A percentile compares a stretch with the other conserved stretches of the same genome.
phyloP scores from a whole-genome alignment of 1,139 yeast species.

The Blastobotrys aristatus region DNA sequence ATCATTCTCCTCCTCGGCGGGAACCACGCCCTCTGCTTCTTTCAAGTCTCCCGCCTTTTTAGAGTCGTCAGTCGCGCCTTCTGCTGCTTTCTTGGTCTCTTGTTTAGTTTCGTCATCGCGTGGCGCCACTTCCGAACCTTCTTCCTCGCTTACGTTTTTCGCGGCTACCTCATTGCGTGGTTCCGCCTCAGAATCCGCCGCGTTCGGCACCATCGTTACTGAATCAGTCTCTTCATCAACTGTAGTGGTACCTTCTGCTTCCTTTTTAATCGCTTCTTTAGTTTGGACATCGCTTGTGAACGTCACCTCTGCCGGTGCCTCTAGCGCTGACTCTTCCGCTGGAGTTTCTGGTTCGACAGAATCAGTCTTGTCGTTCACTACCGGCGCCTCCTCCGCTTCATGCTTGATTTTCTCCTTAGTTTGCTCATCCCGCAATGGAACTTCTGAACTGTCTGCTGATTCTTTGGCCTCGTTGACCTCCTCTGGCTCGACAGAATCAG shows the following conservation, averaged over 20 bases:
- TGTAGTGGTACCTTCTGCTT: slow-evolving; percentile 2
- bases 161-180: too few species aligned
- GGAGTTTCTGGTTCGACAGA: not conserved
- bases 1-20: too few species aligned
- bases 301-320: too few species aligned
- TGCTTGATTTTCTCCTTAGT: not conserved
- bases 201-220: not conserved
- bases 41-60: not conserved
- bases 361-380: not conserved
- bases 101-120: not conserved
- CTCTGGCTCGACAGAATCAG: not conserved
- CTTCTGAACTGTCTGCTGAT: not conserved
- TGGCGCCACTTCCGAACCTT: not conserved
- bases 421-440: not conserved
- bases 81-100: not conserved
- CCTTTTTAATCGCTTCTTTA: slow-evolving; percentile 13
- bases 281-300: too few species aligned
- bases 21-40: not conserved
- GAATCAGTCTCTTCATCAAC: not conserved
- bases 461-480: not conserved
- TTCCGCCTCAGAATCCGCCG: too few species aligned
- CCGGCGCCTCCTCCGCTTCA: not conserved
- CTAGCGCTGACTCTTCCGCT: not conserved
- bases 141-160: not conserved
- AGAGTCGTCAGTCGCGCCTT: not conserved